phyloP scores from a whole-genome alignment of 2,329 filamentous ascomycete species.

The Talaromyces rugulosus region DNA sequence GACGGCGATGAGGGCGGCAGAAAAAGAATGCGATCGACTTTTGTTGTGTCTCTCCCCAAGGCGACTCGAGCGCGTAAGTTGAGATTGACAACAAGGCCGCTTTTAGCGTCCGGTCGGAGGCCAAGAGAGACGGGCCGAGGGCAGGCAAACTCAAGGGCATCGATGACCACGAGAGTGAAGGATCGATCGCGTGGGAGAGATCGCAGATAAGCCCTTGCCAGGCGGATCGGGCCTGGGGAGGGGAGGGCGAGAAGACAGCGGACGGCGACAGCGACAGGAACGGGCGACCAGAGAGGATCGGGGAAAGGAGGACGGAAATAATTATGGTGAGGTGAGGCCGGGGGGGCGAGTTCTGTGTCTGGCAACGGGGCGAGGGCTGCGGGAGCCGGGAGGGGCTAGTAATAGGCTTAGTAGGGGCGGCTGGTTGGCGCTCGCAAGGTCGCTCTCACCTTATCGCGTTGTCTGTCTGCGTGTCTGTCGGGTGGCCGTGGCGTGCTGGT shows the following conservation, averaged over 20 bases:
- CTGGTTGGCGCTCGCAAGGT: not conserved
- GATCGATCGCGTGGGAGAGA: slow-evolving; percentile 10
- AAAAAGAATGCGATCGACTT: not conserved
- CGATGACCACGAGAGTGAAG: slow-evolving; percentile 19
- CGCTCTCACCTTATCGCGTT: not conserved
- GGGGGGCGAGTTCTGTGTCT: not conserved
- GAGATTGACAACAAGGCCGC: slow-evolving; percentile 20
- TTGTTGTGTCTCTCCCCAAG: not conserved
- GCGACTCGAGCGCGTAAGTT: not conserved
- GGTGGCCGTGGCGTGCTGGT: slow-evolving; percentile 7
- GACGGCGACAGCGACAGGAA: not conserved
- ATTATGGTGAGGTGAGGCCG: not conserved
- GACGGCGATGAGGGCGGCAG: slow-evolving; percentile 7
- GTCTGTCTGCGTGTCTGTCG: not conserved
- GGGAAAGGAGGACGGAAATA: not conserved
- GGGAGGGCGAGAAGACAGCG: not conserved
- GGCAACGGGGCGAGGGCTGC: not conserved
- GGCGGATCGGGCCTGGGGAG: slow-evolving; percentile 1
- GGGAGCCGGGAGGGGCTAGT: slow-evolving; percentile 11
- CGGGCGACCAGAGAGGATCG: not conserved
- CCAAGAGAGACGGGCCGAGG: slow-evolving; percentile 30
- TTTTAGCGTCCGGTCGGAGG: slow-evolving; percentile 32
- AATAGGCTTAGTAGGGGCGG: not conserved
- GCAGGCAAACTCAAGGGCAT: slow-evolving; percentile 29
- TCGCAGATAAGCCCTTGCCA: slow-evolving; percentile 1